Conservation (phyloP, 345 rosid species). For the Pistacia vera region DNA sequence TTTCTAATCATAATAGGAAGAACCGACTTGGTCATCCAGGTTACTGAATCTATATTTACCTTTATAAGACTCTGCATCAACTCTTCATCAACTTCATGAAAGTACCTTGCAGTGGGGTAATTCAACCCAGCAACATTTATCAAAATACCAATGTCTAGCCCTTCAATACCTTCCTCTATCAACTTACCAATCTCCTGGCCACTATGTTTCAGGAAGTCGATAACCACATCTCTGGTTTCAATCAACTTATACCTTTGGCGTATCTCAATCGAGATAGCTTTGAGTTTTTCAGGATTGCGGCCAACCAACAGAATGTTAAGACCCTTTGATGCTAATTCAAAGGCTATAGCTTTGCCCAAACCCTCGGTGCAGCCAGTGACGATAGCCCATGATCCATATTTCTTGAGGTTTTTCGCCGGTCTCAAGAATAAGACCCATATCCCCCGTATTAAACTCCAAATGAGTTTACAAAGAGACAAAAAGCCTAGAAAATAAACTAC, state of each 20-base stretch:
- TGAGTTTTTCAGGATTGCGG: slow-evolving; percentile 54
- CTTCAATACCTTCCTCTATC: slow-evolving; percentile 55
- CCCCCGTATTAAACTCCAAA: slow-evolving; percentile 30
- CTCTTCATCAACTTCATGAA: slow-evolving; percentile 75
- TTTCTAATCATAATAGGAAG: slow-evolving; percentile 62
- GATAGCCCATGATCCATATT: slow-evolving; percentile 86
- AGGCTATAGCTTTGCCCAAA: slow-evolving; percentile 78
- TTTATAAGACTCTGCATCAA: slow-evolving; percentile 66
- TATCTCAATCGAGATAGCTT: slow-evolving; percentile 43
- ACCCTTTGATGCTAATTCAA: slow-evolving; percentile 58
- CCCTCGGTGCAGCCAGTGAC: slow-evolving; percentile 91
- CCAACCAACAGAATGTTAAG: slow-evolving; percentile 73
- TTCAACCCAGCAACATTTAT: slow-evolving; percentile 83
- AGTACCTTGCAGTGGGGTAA: slow-evolving; percentile 71
- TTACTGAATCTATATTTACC: slow-evolving; percentile 69
- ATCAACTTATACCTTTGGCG: slow-evolving; percentile 18
- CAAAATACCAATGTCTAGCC: slow-evolving; percentile 70
- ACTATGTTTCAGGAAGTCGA: slow-evolving; percentile 52
- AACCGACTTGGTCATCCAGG: slow-evolving; percentile 60
- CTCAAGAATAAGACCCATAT: slow-evolving; percentile 42
- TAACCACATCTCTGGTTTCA: slow-evolving; percentile 40
- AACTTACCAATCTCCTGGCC: neutral
- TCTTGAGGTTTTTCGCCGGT: slow-evolving; percentile 43
- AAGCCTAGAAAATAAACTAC: slow-evolving; percentile 26
- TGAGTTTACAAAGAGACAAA: slow-evolving; percentile 18